Evolutionary conservation across 768 basidiomycete genomes (phyloP).

Genomic region (Gloeophyllum trabeum): DNA sequence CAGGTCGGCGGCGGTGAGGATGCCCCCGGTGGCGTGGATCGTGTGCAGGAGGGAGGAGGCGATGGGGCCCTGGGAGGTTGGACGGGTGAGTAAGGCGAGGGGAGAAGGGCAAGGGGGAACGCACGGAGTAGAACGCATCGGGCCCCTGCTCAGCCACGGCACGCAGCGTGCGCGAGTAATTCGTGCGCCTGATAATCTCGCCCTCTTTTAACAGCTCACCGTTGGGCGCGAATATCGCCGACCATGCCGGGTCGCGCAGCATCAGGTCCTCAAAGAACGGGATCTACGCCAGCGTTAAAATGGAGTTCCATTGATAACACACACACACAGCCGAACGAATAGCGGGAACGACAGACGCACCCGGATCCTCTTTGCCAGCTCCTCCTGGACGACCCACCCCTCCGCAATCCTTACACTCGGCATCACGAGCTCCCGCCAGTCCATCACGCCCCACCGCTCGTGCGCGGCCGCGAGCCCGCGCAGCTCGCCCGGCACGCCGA

Average conservation of each 20-base stretch:
- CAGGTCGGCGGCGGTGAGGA: constrained; percentile 69
- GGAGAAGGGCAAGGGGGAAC: too few species aligned
- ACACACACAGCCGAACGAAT: too few species aligned
- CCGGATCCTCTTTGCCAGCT: constrained; percentile 64
- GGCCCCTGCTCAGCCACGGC: constrained; percentile 68
- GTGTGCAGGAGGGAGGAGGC: constrained; percentile 72
- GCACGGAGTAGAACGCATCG: constrained; percentile 83
- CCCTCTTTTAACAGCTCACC: constrained; percentile 66
- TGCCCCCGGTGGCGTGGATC: constrained; percentile 62
- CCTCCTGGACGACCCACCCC: constrained; percentile 71
- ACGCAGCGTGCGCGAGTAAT: constrained; percentile 68
- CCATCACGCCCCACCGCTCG: constrained; percentile 66
- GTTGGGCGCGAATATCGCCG: constrained; percentile 68
- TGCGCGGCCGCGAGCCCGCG: constrained; percentile 81
- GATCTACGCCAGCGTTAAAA: constrained; percentile 13
- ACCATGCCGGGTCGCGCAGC: constrained; percentile 64
- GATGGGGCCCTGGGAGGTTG: too few species aligned
- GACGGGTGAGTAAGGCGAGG: too few species aligned
- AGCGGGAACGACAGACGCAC: constrained; percentile 34
- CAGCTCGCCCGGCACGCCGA: constrained; percentile 90
- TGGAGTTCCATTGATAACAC: too few species aligned
- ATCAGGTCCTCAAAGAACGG: constrained; percentile 39
- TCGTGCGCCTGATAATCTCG: constrained; percentile 58
- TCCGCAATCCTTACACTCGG: constrained; percentile 67
- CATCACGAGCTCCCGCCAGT: constrained; percentile 69